phyloP scores from a whole-genome alignment of 2,329 filamentous ascomycete species.

The Rhynchosporium graminicola region DNA sequence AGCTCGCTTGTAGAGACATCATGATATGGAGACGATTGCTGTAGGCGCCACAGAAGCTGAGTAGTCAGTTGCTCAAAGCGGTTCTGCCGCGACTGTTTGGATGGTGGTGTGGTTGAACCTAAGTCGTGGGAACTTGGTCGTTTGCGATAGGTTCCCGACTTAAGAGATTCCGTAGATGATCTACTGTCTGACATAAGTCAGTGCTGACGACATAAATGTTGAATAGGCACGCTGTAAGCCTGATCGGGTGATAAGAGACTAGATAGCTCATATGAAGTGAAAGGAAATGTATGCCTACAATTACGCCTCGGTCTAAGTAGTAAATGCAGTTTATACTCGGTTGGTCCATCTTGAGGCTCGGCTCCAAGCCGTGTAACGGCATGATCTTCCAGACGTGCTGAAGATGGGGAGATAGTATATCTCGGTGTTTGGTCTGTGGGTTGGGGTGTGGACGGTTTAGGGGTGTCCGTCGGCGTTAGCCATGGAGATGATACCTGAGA shows the following conservation, averaged over 20 bases:
- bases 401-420: constrained; percentile 38
- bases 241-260: background rate
- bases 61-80: constrained; percentile 90
- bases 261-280: background rate
- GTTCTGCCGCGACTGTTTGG: constrained; percentile 72
- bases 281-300: constrained; percentile 42
- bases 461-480: constrained; percentile 57
- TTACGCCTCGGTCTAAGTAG: constrained; percentile 75
- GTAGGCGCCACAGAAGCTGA: constrained; percentile 89
- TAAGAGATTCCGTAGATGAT: constrained; percentile 64
- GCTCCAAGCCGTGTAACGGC: constrained; percentile 77
- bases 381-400: constrained; percentile 57
- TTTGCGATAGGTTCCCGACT: constrained; percentile 41
- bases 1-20: constrained; percentile 74
- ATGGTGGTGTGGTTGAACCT: constrained; percentile 33
- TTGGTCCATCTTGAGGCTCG: constrained; percentile 91
- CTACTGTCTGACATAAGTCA: constrained; percentile 49
- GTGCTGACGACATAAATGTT: background rate
- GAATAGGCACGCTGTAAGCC: background rate
- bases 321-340: constrained; percentile 94
- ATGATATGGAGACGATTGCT: constrained; percentile 93
- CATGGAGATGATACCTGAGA: constrained; percentile 89
- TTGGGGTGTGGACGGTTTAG: constrained; percentile 36
- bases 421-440: constrained; percentile 20
- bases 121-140: constrained; percentile 25